phyloP scores from a whole-genome alignment of 352 stramenopile species.

The Thraustochytrium sp. region DNA sequence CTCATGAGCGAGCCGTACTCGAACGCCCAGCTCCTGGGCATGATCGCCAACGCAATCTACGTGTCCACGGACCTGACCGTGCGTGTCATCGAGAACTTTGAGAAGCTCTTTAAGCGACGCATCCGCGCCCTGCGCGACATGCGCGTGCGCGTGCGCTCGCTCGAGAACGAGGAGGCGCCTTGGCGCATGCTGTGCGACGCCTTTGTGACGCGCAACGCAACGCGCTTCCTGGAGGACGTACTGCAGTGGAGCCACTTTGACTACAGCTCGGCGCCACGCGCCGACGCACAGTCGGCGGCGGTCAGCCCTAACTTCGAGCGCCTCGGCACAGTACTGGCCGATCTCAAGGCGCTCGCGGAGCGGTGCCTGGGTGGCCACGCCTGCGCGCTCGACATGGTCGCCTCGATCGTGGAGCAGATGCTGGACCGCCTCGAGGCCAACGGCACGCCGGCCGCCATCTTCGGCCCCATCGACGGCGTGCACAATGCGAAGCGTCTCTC shows the following conservation, averaged over 20 bases:
- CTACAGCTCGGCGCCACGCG: not conserved
- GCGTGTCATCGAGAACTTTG: slow-evolving; percentile 18
- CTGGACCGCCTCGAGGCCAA: slow-evolving; percentile 12
- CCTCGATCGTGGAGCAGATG: slow-evolving; percentile 29
- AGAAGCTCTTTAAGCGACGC: slow-evolving; percentile 29
- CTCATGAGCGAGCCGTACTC: slow-evolving; percentile 14
- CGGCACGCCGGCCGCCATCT: slow-evolving; percentile 1
- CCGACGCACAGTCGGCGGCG: not conserved
- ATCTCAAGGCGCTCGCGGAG: not conserved
- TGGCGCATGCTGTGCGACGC: slow-evolving; percentile 33
- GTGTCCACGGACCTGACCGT: slow-evolving; percentile 4
- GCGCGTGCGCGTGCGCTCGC: not conserved
- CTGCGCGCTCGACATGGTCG: slow-evolving; percentile 30
- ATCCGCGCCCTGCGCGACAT: not conserved
- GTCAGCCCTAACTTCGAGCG: slow-evolving; percentile 28
- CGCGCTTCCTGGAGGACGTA: not conserved
- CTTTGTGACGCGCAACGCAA: slow-evolving; percentile 30
- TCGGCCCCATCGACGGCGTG: slow-evolving; percentile 9
- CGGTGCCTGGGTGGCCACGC: slow-evolving; percentile 3
- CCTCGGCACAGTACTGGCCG: not conserved
- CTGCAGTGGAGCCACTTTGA: slow-evolving; percentile 37
- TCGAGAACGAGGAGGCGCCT: slow-evolving; percentile 10
- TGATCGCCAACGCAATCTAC: slow-evolving; percentile 20
- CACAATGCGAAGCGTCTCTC: not conserved
- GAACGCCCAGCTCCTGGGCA: not conserved